A percentile compares a stretch with the other conserved stretches of the same genome.
phyloP scores from a whole-genome alignment of 768 basidiomycete genomes.

The Cyathus striatus region DNA sequence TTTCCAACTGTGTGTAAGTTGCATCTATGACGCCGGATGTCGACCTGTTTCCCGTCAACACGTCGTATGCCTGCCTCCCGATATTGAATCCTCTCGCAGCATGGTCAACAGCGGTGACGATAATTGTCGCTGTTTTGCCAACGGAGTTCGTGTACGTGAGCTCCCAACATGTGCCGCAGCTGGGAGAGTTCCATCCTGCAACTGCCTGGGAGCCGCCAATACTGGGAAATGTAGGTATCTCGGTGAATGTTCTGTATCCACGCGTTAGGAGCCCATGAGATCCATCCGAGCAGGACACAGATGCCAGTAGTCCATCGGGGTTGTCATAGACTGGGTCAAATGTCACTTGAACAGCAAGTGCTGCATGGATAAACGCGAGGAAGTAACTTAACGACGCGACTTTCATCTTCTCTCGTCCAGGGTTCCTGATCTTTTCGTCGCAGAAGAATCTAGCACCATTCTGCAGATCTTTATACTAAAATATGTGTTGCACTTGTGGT shows the following conservation, averaged over 20 bases:
- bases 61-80: too few relatives aligned
- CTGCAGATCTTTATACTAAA: too few relatives aligned
- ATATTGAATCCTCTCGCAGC: too few relatives aligned
- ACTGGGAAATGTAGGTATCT: slow-evolving; percentile 38
- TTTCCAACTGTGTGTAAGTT: too few relatives aligned
- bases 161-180: slow-evolving; percentile 45
- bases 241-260: slow-evolving; percentile 32
- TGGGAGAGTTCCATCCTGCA: slow-evolving; percentile 29
- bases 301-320: slow-evolving; percentile 19
- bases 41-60: too few relatives aligned
- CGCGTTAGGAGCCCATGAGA: slow-evolving; percentile 33
- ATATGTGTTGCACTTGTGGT: too few relatives aligned
- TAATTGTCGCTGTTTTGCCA: slow-evolving; percentile 19
- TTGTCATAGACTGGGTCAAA: slow-evolving; percentile 41
- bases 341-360: slow-evolving; percentile 13
- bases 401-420: too few relatives aligned
- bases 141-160: slow-evolving; percentile 26
- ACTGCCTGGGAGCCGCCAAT: slow-evolving; percentile 39
- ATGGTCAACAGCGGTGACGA: slow-evolving; percentile 34
- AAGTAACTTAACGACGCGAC: too few relatives aligned
- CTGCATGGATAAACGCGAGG: slow-evolving; percentile 5
- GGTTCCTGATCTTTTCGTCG: too few relatives aligned
- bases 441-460: too few relatives aligned
- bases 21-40: too few relatives aligned
- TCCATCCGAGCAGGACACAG: slow-evolving; percentile 45